Evolutionary conservation across 2,329 filamentous ascomycete genomes (phyloP).

Genomic region (Tolypocladium guangdongense): DNA sequence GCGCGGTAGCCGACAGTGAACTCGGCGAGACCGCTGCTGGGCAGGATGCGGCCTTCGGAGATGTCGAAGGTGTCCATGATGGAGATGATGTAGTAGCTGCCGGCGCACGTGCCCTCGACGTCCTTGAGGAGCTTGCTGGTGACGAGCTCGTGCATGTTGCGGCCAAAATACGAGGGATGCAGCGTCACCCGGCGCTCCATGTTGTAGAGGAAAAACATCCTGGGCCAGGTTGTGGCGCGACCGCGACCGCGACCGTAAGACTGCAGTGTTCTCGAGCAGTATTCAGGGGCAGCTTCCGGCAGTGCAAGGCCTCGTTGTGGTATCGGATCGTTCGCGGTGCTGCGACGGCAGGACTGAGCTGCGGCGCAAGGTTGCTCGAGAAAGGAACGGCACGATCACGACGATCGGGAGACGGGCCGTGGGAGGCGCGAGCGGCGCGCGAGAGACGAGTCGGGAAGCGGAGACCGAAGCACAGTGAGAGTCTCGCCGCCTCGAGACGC

Average conservation of each 20-base stretch:
- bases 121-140: constrained; percentile 83
- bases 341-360: neutral
- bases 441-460: constrained; percentile 4
- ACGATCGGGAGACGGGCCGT: neutral
- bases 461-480: constrained; percentile 1
- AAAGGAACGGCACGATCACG: neutral
- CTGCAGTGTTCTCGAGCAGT: neutral
- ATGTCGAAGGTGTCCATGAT: constrained; percentile 96
- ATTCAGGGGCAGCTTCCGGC: neutral
- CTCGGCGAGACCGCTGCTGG: constrained; percentile 82
- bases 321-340: neutral
- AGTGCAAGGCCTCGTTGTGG: neutral
- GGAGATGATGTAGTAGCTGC: constrained; percentile 94
- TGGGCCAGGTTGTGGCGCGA: constrained; percentile 12
- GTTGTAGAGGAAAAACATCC: constrained; percentile 97
- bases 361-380: neutral
- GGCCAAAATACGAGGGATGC: constrained; percentile 93
- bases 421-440: constrained; percentile 3
- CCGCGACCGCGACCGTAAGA: neutral
- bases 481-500: constrained; percentile 8
- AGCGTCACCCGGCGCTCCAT: constrained; percentile 90
- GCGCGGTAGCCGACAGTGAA: constrained; percentile 93
- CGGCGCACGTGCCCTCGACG: constrained; percentile 90
- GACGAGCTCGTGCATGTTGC: constrained; percentile 85
- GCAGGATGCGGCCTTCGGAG: constrained; percentile 83